These are phyloP conservation scores for Plenodomus tracheiphilus DNA, from an alignment of 2,329 filamentous ascomycete genomes.

Conservation along the genomic window DNA sequence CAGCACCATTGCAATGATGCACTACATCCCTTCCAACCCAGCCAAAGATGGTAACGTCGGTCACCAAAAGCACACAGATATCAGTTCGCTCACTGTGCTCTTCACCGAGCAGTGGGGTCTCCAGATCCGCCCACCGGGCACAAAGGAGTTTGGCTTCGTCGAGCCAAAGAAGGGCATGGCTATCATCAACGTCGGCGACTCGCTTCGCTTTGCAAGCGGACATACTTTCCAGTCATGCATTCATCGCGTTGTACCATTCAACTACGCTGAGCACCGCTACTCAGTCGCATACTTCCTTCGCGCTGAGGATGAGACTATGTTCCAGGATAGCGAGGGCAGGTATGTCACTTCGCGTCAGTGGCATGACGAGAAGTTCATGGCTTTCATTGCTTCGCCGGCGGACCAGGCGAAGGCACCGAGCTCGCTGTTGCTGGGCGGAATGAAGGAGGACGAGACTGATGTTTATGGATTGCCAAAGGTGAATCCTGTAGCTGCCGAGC, in stretches of 20 bases:
- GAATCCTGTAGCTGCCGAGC: slow-evolving; percentile 1
- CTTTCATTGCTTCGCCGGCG: slow-evolving; percentile 23
- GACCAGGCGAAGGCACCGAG: slow-evolving; percentile 9
- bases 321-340: slow-evolving; percentile 59
- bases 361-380: slow-evolving; percentile 41
- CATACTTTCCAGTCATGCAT: slow-evolving; percentile 61
- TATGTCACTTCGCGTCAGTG: slow-evolving; percentile 54
- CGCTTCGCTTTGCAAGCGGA: slow-evolving; percentile 58
- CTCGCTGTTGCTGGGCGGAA: slow-evolving; percentile 7
- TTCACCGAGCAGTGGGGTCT: slow-evolving; percentile 62
- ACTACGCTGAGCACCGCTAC: slow-evolving; percentile 59
- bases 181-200: slow-evolving; percentile 63
- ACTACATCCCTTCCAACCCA: slow-evolving; percentile 32
- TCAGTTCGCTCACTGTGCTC: slow-evolving; percentile 35
- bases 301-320: slow-evolving; percentile 60
- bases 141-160: slow-evolving; percentile 46
- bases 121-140: slow-evolving; percentile 59
- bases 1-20: slow-evolving; percentile 39
- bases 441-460: slow-evolving; percentile 10
- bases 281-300: slow-evolving; percentile 63
- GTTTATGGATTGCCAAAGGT: slow-evolving; percentile 1
- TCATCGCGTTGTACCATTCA: slow-evolving; percentile 60
- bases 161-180: slow-evolving; percentile 56
- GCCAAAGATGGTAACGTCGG: slow-evolving; percentile 28
- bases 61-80: slow-evolving; percentile 41